A percentile compares a stretch with the other conserved stretches of the same genome.
phyloP scores from a whole-genome alignment of 495 filamentous ascomycete species.

The Aspergillus incahuasiensis region DNA sequence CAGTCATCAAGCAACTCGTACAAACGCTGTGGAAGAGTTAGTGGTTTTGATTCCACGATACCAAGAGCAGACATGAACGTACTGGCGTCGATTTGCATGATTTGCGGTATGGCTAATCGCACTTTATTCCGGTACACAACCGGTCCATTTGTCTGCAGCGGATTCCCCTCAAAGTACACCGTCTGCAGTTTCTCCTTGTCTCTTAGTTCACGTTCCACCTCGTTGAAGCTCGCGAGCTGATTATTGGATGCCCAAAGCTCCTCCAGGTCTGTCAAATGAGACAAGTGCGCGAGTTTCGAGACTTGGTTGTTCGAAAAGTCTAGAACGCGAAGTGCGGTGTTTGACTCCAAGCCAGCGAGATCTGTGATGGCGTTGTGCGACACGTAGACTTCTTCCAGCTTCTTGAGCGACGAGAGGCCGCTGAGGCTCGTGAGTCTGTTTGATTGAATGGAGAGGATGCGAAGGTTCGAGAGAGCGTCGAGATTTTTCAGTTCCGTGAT shows the following conservation, averaged over 20 bases:
- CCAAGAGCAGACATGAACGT: conserved; percentile 40
- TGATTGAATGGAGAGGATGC: conserved; percentile 92
- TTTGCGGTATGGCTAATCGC: conserved; percentile 74
- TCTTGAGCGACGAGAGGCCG: conserved; percentile 65
- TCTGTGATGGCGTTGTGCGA: conserved; percentile 91
- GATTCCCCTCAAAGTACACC: conserved; percentile 97
- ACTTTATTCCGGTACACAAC: conserved; percentile 93
- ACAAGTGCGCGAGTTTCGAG: conserved; percentile 65
- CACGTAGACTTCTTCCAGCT: conserved; percentile 93
- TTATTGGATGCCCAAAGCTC: conserved; percentile 96
- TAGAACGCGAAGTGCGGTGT: conserved; percentile 66
- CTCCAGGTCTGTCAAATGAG: conserved; percentile 64
- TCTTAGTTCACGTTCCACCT: conserved; percentile 74
- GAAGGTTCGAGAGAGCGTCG: conserved; percentile 66
- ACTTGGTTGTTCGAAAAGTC: conserved; percentile 92
- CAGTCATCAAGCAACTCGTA: conserved; percentile 20
- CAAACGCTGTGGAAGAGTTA: conserved; percentile 25
- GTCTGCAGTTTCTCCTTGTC: conserved; percentile 79
- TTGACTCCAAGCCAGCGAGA: conserved; percentile 69
- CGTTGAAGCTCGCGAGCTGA: conserved; percentile 68
- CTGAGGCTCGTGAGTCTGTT: conserved; percentile 83
- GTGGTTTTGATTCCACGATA: neutral
- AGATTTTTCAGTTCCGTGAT: conserved; percentile 81
- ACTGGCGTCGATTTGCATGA: conserved; percentile 97
- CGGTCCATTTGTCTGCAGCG: conserved; percentile 68